Base-by-base conservation (phyloP, 1,284 basidiomycete genomes). In the Malassezia dermatis region DNA sequence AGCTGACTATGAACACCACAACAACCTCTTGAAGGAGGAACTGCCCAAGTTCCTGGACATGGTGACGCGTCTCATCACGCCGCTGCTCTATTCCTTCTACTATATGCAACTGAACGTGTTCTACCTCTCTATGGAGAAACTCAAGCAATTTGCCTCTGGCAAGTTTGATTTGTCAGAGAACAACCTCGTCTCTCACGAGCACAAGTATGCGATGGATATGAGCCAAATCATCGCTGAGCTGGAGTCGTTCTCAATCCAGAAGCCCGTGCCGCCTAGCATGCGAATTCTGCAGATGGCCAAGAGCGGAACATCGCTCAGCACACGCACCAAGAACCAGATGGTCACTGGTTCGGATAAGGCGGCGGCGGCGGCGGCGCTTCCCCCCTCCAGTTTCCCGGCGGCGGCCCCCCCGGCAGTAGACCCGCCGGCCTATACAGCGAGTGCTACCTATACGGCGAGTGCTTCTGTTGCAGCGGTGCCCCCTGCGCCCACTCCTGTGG, bases 81-180 rank as follows among this genome's bases (percentile, higher is more conserved):
- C 94, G 1, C 79, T 98, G 13, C 98, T 95, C 81, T 86, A 95
- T 71, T 93, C 89, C 23, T 91, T 93, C 80, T 99, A 89, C 80
- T 99, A 95, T 77, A 96, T 98, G 93, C 90, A 96, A 89, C 61
- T 73, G 86, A 95, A 95, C 76, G 86, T 95, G 53, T 93, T 85
- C 77, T 95, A 94, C 76, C 79, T 93, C 57, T 83, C 94, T 72
- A 80, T 93, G 58, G 93, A 96, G 77, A 91, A 91, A 78, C 79
- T 95, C 69, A 86, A 87, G 73, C 81, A 81, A 31, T 96, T 93
- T 71, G 86, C 69, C 1, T 42, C 91, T 60, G 82, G 83, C 56
- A 88, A 86, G 72, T 91, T 86, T 75, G 86, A 91, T 62, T 72
- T 84, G 10, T 78, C 83, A 34, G 81, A 83, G 23, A 78, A 81